Evolutionary conservation across 2,329 filamentous ascomycete genomes (phyloP).

Genomic region (Monilinia fructigena): DNA sequence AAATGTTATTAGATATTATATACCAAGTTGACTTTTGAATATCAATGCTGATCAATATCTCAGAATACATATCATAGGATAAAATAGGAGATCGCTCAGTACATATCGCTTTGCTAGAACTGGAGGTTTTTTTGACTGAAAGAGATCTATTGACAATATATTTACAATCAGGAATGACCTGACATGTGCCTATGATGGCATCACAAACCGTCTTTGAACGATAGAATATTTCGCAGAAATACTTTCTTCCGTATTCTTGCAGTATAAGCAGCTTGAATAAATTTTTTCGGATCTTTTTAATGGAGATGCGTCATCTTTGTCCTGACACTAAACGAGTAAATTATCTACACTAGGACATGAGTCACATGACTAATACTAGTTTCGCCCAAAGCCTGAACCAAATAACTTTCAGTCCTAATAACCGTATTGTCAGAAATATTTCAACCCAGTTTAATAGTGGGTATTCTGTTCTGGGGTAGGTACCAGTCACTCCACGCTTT

Average conservation of each 20-base stretch:
- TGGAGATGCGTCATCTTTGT: no score
- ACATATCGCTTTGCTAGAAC: not conserved
- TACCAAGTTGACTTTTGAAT: no score
- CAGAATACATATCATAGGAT: not conserved
- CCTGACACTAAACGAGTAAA: no score
- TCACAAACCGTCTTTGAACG: not conserved
- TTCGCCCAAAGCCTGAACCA: no score
- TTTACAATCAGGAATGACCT: not conserved
- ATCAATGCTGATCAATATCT: no score
- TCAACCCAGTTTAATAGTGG: not conserved
- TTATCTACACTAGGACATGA: no score
- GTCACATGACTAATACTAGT: no score
- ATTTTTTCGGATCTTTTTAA: no score
- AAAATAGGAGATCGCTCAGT: not conserved
- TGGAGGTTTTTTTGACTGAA: not conserved
- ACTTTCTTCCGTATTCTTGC: not conserved
- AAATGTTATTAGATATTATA: no score
- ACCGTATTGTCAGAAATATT: not conserved
- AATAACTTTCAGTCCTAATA: not conserved
- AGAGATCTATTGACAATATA: not conserved
- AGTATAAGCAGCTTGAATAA: no score
- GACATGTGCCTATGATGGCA: not conserved
- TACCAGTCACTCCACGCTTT: not conserved
- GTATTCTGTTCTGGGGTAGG: not conserved
- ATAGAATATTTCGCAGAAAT: not conserved